Base-by-base conservation (phyloP, 169 alveolate genomes). In the Plasmodium inui region DNA sequence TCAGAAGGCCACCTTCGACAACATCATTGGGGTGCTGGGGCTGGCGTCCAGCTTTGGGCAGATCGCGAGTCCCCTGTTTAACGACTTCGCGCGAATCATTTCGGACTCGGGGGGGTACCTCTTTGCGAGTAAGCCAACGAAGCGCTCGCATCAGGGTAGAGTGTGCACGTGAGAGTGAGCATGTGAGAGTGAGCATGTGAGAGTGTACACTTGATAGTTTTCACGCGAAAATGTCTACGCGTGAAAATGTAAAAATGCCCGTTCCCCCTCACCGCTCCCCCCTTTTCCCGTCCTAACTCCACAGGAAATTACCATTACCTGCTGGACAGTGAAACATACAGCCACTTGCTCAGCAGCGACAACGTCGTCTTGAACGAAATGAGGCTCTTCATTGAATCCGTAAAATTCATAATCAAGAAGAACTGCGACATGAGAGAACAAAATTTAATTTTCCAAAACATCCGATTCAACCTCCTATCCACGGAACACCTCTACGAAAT, bases 341-440 rank as follows among this genome's bases (percentile, higher is more conserved):
- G 82, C 46, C 46, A 78, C 72, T 12, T 88, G 57, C 82, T 88
- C 12, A 39, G 94, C 46, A 67, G 81, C 26, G 94, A 88, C 32
- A 88, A 88, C 57, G 26, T 88, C 80, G 79, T 70, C 74, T 17
- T 88, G 46, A 88, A 61, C 89, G 94, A 88, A 79, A 88, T 88
- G 83, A 78, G 83, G 53, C 71, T 88, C 30, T 88, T 88, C 82
- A 88, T 53, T 14, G 94, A 88, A 28, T 78, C 83, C 44, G 32
- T 88, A 79, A 88, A 88, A 67, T 88, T 37, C 41, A 88, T 88
- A 78, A 88, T 79, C 71, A 80, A 50, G 73, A 88, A 88, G 14
- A 88, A 88, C 32, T 88, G 94, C 71, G 55, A 76, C 70, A 55
- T 57, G 83, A 67, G 19, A 19, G 89, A 88, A 32, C 94, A 88